These are phyloP conservation scores for Aristolochia fimbriata DNA, from an alignment of 164 flowering plant species.

Conservation along the genomic window DNA sequence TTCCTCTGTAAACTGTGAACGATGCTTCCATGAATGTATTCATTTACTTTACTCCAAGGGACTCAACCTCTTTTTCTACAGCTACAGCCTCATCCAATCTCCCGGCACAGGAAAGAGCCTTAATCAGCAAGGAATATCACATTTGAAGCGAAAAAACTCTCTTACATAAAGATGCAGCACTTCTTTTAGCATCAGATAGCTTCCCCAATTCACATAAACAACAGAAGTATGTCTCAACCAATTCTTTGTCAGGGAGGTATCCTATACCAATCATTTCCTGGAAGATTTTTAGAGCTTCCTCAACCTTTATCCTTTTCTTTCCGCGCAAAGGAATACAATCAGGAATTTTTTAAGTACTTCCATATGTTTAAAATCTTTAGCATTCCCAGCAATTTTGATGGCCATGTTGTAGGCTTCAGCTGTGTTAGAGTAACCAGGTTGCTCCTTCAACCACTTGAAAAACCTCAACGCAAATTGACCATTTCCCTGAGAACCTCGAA, in stretches of 20 bases:
- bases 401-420: conserved; percentile 71
- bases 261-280: conserved; percentile 53
- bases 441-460: conserved; percentile 68
- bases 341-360: conserved; percentile 61
- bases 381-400: conserved; percentile 63
- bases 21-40: conserved; percentile 59
- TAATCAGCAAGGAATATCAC: conserved; percentile 47
- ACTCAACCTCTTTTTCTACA: conserved; percentile 27
- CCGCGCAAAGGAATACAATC: conserved; percentile 61
- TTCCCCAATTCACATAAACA: conserved; percentile 63
- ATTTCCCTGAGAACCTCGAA: conserved; percentile 28
- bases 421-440: conserved; percentile 43
- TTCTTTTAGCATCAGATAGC: conserved; percentile 43
- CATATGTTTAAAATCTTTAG: conserved; percentile 78
- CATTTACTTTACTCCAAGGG: conserved; percentile 29
- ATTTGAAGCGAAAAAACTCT: conserved; percentile 43
- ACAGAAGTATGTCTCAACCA: conserved; percentile 47
- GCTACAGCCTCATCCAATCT: conserved; percentile 56
- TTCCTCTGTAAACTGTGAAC: conserved; percentile 50
- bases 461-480: conserved; percentile 44
- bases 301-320: conserved; percentile 64
- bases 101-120: conserved; percentile 76
- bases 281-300: conserved; percentile 50
- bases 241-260: conserved; percentile 51
- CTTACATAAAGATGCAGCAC: conserved; percentile 28